Conservation (phyloP, 108 stramenopile species). For the Parmales sp. region DNA sequence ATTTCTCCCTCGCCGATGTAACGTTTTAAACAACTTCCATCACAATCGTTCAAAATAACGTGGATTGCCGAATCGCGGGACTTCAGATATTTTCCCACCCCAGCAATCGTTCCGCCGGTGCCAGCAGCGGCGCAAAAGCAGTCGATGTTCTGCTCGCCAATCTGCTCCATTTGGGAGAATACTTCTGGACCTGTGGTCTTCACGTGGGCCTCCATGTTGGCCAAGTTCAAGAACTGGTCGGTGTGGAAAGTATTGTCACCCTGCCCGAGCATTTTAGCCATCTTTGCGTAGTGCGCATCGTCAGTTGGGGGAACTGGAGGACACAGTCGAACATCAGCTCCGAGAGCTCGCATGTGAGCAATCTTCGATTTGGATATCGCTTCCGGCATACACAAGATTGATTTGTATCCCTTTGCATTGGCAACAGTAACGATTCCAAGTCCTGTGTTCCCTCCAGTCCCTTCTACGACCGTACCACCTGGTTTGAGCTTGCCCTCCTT, state of each 20-base stretch:
- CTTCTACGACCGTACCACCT: constrained; percentile 46
- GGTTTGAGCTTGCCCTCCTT: constrained; percentile 16
- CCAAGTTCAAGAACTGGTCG: neutral
- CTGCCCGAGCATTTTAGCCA: neutral
- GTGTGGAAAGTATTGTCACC: neutral
- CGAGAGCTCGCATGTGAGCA: too few relatives aligned
- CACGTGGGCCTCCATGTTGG: neutral
- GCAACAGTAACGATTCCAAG: constrained; percentile 38
- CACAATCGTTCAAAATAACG: neutral
- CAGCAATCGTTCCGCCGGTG: constrained; percentile 1
- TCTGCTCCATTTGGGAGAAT: neutral
- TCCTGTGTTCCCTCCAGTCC: constrained; percentile 51
- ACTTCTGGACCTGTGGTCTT: neutral
- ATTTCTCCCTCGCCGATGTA: neutral
- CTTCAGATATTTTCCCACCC: neutral
- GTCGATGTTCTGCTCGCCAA: neutral
- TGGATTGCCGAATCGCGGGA: neutral
- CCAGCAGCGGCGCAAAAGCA: neutral
- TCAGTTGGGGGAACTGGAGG: too few relatives aligned
- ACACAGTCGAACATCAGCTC: too few relatives aligned
- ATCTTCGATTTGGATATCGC: too few relatives aligned
- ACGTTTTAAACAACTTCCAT: neutral
- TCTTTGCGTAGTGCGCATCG: neutral
- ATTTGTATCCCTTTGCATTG: constrained; percentile 29
- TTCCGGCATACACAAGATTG: constrained; percentile 44